Conservation (phyloP, 768 basidiomycete species). For the Harrya chromipes region DNA sequence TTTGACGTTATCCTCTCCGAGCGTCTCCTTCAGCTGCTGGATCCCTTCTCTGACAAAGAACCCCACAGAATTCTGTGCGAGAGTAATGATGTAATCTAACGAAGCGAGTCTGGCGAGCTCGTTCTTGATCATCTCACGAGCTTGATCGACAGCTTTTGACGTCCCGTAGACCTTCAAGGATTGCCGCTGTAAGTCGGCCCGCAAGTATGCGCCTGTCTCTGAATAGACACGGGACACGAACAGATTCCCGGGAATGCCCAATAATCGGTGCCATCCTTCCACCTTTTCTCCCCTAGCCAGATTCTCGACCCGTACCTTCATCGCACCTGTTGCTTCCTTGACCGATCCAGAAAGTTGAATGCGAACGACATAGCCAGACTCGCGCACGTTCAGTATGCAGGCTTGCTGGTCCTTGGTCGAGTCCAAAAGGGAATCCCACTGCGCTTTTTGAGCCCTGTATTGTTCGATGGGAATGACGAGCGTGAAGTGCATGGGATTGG, state of each 20-base stretch:
- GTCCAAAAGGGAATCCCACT: constrained; percentile 43
- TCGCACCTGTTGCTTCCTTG: constrained; percentile 45
- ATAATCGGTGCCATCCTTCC: constrained; percentile 48
- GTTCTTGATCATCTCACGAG: constrained; percentile 41
- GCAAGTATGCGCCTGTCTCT: constrained; percentile 41
- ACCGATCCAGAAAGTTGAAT: constrained; percentile 45
- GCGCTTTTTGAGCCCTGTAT: constrained; percentile 42
- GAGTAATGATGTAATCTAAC: constrained; percentile 32
- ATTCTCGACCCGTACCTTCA: constrained; percentile 56
- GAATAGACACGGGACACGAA: constrained; percentile 36
- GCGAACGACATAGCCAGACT: constrained; percentile 23
- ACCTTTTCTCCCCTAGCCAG: constrained; percentile 47
- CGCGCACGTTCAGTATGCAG: constrained; percentile 28
- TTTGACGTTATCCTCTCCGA: constrained; percentile 32
- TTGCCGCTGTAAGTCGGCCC: constrained; percentile 43
- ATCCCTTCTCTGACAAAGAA: constrained; percentile 53
- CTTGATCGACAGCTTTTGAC: constrained; percentile 36
- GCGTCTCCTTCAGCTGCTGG: constrained; percentile 33
- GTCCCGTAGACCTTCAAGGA: constrained; percentile 48
- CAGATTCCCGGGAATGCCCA: constrained; percentile 25
- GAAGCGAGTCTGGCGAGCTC: constrained; percentile 50
- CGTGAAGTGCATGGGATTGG: constrained; percentile 45
- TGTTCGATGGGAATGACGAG: constrained; percentile 44
- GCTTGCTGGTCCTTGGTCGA: constrained; percentile 32
- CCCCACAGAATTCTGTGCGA: constrained; percentile 28